Conservation (phyloP, 208 protist genomes). For the Crithidia thermophila region DNA sequence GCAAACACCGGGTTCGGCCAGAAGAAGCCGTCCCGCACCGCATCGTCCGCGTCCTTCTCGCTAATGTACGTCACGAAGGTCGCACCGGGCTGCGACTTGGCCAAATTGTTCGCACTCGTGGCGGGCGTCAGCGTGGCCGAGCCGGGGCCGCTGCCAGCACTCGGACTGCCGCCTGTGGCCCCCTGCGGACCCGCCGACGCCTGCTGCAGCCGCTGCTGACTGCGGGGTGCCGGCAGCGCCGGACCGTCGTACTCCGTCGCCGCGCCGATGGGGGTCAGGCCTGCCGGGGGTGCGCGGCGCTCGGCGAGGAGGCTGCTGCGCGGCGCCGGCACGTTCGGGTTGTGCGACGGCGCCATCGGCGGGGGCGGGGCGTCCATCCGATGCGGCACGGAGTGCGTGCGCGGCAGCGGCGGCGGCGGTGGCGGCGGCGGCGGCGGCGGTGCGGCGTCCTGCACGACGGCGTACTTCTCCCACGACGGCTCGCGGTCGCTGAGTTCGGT, state of each 20-base stretch:
- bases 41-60: constrained; percentile 50
- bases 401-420: constrained; percentile 24
- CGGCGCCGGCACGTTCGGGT: constrained; percentile 27
- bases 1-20: constrained; percentile 38
- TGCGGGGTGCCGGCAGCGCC: constrained; percentile 25
- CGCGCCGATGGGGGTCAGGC: constrained; percentile 29
- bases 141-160: not conserved
- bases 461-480: constrained; percentile 40
- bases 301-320: constrained; percentile 30
- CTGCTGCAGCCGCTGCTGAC: constrained; percentile 24
- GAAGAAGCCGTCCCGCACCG: constrained; percentile 56
- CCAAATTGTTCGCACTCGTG: constrained; percentile 5
- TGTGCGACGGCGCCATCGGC: constrained; percentile 18
- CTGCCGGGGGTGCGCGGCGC: constrained; percentile 12
- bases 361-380: constrained; percentile 25
- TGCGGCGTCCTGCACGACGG: constrained; percentile 11
- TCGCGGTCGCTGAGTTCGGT: constrained; percentile 60
- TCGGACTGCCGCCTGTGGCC: not conserved
- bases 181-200: not conserved
- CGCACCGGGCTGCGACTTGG: constrained; percentile 14
- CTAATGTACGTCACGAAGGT: constrained; percentile 51
- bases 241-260: constrained; percentile 21
- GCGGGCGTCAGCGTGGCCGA: constrained; percentile 16
- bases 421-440: constrained; percentile 33
- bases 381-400: constrained; percentile 19